Percentiles rank a stretch among this genome's conserved stretches.
These are phyloP conservation scores for Endothia cerciana DNA, from an alignment of 2,329 filamentous ascomycete species.

Conservation along the genomic window DNA sequence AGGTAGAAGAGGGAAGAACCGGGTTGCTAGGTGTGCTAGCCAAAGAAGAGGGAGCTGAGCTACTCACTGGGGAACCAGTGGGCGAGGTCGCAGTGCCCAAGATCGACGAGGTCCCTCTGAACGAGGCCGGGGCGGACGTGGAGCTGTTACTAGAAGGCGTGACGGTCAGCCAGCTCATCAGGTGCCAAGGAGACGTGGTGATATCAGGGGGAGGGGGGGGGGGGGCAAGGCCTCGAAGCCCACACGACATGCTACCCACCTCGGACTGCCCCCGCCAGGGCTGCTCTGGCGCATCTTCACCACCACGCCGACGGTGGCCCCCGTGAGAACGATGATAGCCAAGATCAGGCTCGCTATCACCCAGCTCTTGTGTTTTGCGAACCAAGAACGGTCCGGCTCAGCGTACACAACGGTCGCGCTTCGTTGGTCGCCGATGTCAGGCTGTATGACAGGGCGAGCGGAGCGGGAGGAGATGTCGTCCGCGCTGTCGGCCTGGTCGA, in stretches of 20 bases:
- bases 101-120: not conserved
- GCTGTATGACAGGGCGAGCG: slow-evolving; percentile 10
- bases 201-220: too few relatives aligned
- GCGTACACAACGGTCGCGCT: slow-evolving; percentile 20
- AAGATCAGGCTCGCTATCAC: slow-evolving; percentile 12
- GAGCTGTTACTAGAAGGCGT: not conserved
- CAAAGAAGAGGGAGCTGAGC: not conserved
- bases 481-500: not conserved
- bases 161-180: not conserved
- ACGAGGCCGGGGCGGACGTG: not conserved
- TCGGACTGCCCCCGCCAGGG: not conserved
- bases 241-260: not conserved
- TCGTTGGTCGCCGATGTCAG: slow-evolving; percentile 22
- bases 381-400: slow-evolving; percentile 16
- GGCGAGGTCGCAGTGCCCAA: slow-evolving; percentile 7
- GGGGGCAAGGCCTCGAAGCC: not conserved
- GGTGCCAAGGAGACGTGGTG: not conserved
- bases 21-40: not conserved
- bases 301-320: slow-evolving; percentile 16
- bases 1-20: not conserved
- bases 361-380: slow-evolving; percentile 14
- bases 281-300: slow-evolving; percentile 4
- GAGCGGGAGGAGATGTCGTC: slow-evolving; percentile 11
- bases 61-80: slow-evolving; percentile 16
- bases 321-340: slow-evolving; percentile 10